Base-by-base conservation (phyloP, 345 rosid genomes). In the Aquilaria yunnanensis region DNA sequence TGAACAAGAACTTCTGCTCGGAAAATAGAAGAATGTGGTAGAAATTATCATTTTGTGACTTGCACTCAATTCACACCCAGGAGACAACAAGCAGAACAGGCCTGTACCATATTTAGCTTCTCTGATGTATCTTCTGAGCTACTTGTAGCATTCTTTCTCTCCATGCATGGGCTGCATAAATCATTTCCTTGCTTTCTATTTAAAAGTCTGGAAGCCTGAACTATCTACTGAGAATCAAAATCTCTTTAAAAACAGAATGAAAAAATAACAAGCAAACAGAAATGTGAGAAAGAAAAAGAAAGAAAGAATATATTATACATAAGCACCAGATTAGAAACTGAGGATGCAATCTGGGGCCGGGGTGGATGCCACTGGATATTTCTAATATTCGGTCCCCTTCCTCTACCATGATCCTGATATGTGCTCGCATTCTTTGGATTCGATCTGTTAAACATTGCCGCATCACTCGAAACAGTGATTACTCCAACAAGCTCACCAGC, bases 241-340 rank as follows among this genome's bases (percentile, higher is more conserved):
- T 37, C 57, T 6, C 58, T 57, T 37, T 12, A 29, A 32, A 67
- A 34, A 32, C 14, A 7, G 12, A 59, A 54, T 29, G 66, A 59
- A 51, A 60, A 45, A 0, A 55, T 48, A 64, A 74, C 34, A 7
- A 55, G 12, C 59, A 55, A 57, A 56, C n/a, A 12, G 57, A 59
- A 30, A 8, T 4, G 11, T 37, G 31, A 37, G 31, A 45, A 1
- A 46, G 58, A 30, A 56, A 16, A 50, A n/a, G 9, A 47, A 59
- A 55, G 61, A 46, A 47, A 13, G 45, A 60, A 47, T 64, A 56
- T 54, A 51, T 52, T 72, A 70, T 31, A 76, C 58, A 60, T 80
- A 74, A 73, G 77, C 82, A 93, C 97, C 96, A 84, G 77, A 64
- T 78, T 86, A 67, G 94, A 81, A 74, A 90, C 86, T 64, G 97